Evolutionary conservation across 805 yeast genomes (phyloP).

Genomic region (Grigorovia yakushimaensis): DNA sequence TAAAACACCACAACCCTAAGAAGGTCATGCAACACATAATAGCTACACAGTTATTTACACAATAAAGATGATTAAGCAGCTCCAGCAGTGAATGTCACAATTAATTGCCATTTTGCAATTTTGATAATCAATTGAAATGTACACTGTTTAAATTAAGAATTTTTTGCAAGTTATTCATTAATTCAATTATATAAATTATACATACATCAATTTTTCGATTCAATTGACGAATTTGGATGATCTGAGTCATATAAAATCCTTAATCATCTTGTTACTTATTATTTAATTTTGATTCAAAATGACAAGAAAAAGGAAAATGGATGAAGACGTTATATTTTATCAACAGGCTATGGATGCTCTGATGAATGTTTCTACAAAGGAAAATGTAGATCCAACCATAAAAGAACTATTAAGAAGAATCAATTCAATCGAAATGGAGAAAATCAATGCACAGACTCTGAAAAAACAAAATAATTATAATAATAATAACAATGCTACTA

Average conservation of each 20-base stretch:
- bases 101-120: not conserved
- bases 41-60: not conserved
- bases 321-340: constrained; percentile 15
- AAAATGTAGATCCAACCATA: constrained; percentile 17
- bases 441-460: not conserved
- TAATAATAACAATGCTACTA: not conserved
- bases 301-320: constrained; percentile 4
- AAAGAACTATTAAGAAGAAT: constrained; percentile 14
- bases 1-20: not conserved
- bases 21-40: not conserved
- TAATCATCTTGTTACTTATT: not conserved
- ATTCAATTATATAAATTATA: too few species aligned
- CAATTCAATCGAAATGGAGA: not conserved
- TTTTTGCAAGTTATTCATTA: too few species aligned
- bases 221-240: too few species aligned
- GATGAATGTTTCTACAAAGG: constrained; percentile 11
- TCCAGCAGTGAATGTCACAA: not conserved
- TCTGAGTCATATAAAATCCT: too few species aligned
- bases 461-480: not conserved
- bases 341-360: constrained; percentile 22
- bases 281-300: not conserved
- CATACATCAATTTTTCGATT: too few species aligned
- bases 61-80: not conserved
- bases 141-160: not conserved
- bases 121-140: not conserved